Percentiles rank a stretch among this genome's conserved stretches.
Conservation (phyloP, 2,329 filamentous ascomycete species). For the Apiospora hydei region DNA sequence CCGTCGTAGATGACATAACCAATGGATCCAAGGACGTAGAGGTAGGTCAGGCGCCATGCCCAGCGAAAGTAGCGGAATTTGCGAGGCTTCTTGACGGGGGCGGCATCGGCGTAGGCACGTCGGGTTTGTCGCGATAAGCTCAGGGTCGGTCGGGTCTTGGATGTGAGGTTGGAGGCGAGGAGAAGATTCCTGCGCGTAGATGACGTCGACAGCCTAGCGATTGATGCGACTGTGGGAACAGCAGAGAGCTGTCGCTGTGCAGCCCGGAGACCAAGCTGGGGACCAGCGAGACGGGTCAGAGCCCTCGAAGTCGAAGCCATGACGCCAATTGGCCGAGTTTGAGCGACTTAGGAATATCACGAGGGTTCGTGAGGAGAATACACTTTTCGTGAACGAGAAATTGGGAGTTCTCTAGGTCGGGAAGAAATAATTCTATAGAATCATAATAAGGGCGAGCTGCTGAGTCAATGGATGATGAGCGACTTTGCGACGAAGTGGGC, state of each 20-base stretch:
- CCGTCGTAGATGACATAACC: conserved; percentile 81
- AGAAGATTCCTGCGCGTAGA: conserved; percentile 38
- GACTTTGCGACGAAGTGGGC: conserved; percentile 19
- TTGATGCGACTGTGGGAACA: conserved; percentile 38
- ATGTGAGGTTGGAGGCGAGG: conserved; percentile 41
- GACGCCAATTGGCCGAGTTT: conserved; percentile 10
- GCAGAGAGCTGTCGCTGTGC: conserved; percentile 37
- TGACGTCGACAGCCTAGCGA: conserved; percentile 39
- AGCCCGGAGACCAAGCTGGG: conserved; percentile 37
- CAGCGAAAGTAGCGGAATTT: conserved; percentile 78
- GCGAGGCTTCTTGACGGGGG: conserved; percentile 55
- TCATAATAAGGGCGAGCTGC: not conserved
- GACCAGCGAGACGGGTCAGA: conserved; percentile 44
- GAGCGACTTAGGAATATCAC: not conserved
- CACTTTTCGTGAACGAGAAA: conserved; percentile 1
- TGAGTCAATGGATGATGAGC: conserved; percentile 18
- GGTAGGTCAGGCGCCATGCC: conserved; percentile 83
- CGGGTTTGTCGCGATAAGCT: conserved; percentile 49
- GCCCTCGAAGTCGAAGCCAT: conserved; percentile 51
- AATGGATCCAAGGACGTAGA: conserved; percentile 73
- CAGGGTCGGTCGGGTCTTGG: conserved; percentile 43
- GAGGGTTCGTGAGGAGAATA: not conserved
- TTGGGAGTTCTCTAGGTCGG: not conserved
- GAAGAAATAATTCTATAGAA: conserved; percentile 11
- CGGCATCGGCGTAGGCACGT: conserved; percentile 59